Evolutionary conservation across 1,284 basidiomycete species (phyloP), one percentile per base, ranked within the genome.

Genomic region (Ceratobasidium sp.): DNA sequence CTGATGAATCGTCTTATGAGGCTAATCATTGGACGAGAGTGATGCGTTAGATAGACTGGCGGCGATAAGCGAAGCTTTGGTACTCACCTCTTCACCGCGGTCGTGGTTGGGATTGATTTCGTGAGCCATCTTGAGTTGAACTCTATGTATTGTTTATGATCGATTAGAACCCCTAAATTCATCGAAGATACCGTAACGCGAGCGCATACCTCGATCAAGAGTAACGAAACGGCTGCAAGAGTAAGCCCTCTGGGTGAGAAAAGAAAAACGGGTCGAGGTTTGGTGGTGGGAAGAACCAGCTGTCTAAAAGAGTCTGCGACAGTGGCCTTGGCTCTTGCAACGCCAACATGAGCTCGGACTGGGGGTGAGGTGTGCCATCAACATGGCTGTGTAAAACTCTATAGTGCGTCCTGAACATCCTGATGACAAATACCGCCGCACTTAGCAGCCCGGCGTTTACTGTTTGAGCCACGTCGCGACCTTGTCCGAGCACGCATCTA

Each of bases 1-100:
- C 26, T 69, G 67, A 23, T 69, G 67, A 1, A 69, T 69, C 15
- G 67, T 69, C 10, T 23, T 31, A 26, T 69, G 67, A 8, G 67
- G 67, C 67, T 69, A 45, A 31, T 1, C 4, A 15, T 4, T 26
- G 17, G n/a, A 10, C 0, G 37, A 23, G n/a, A n/a, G n/a, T n/a
- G n/a, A 28, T 45, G 23, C 2, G 28, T 23, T 5, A 51, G 28
- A n/a, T n/a, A n/a, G n/a, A 33, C 49, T 33, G 20, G 8, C 15
- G 11, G 2, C 20, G 31, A 42, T 15, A 11, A 39, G 35, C 7
- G 6, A 20, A 23, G 13, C 8, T 47, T 47, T 47, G 4, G 28
- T 13, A 35, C 66, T 54, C 1, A 68, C 66, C 23, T 42, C 33
- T 69, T 69, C 66, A 17, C 8, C n/a, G n/a, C n/a, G 49, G 26